These are phyloP conservation scores for Colletotrichum incanum DNA, from an alignment of 2,329 filamentous ascomycete genomes.

Conservation along the genomic window DNA sequence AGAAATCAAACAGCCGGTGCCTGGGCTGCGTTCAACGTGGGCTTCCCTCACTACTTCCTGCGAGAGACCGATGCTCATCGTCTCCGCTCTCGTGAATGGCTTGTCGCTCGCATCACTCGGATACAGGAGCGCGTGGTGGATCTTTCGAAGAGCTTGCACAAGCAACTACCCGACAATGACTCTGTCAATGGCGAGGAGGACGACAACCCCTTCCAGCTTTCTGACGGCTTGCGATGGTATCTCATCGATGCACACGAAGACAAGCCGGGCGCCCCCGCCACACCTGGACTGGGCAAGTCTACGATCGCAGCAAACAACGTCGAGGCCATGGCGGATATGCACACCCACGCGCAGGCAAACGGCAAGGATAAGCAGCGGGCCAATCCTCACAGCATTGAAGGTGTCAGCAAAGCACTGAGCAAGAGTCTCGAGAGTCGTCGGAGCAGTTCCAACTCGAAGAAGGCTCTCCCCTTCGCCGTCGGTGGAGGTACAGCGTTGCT, in stretches of 20 bases:
- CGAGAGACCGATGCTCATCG: constrained; percentile 93
- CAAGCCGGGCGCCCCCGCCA: constrained; percentile 91
- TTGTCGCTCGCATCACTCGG: constrained; percentile 93
- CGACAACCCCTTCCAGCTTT: constrained; percentile 97
- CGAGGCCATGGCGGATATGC: constrained; percentile 84
- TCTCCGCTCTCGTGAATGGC: constrained; percentile 89
- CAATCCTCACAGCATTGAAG: constrained; percentile 74
- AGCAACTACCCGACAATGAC: constrained; percentile 61
- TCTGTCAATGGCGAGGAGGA: constrained; percentile 77
- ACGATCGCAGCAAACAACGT: constrained; percentile 92
- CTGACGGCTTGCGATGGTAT: constrained; percentile 96
- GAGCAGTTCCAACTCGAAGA: constrained; percentile 89
- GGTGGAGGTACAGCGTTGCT: constrained; percentile 54
- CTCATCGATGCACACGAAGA: constrained; percentile 94
- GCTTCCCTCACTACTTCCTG: constrained; percentile 96
- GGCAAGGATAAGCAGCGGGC: constrained; percentile 63
- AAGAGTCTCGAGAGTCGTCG: constrained; percentile 93
- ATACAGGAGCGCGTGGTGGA: constrained; percentile 96
- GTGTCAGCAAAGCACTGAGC: constrained; percentile 83
- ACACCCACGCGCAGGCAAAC: constrained; percentile 61
- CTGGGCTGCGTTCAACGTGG: constrained; percentile 99
- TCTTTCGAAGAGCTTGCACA: constrained; percentile 81
- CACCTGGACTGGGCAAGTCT: constrained; percentile 90
- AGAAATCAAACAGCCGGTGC: constrained; percentile 94
- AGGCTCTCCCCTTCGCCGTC: constrained; percentile 73